Percentiles rank a stretch among this genome's conserved stretches.
Conservation (phyloP, 768 basidiomycete genomes). For the Candolleomyces efflorescens region DNA sequence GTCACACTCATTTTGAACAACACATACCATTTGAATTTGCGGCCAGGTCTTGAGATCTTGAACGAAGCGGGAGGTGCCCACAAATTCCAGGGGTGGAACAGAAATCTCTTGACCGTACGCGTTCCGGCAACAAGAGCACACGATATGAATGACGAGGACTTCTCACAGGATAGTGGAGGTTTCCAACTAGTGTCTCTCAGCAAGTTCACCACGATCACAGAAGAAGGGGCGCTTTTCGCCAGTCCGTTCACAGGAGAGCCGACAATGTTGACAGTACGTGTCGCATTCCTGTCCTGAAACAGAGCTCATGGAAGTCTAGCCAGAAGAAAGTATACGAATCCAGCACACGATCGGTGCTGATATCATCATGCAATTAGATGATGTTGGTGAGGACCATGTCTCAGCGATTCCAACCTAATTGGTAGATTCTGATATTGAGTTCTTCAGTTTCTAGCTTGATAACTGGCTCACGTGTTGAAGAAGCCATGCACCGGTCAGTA, state of each 20-base stretch:
- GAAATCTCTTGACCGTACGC: conserved; percentile 78
- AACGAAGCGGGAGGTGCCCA: conserved; percentile 82
- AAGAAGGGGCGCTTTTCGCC: conserved; percentile 82
- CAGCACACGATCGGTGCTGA: conserved; percentile 91
- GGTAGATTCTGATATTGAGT: neutral
- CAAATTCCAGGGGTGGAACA: conserved; percentile 83
- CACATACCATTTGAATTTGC: conserved; percentile 85
- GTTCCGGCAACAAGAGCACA: neutral
- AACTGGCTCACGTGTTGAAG: conserved; percentile 73
- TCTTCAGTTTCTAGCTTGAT: conserved; percentile 72
- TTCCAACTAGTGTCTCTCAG: conserved; percentile 84
- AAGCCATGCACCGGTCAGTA: conserved; percentile 86
- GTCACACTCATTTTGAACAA: conserved; percentile 85
- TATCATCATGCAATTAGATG: conserved; percentile 94
- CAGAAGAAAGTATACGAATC: conserved; percentile 87
- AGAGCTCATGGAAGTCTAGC: conserved; percentile 37
- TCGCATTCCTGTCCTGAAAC: neutral
- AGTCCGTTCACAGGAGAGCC: conserved; percentile 85
- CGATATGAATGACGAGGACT: neutral
- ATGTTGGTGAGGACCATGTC: conserved; percentile 64
- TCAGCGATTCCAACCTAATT: neutral
- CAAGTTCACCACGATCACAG: conserved; percentile 83
- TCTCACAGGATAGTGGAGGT: conserved; percentile 77
- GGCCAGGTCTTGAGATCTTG: conserved; percentile 74
- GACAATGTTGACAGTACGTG: conserved; percentile 78